Conservation (phyloP, 2,329 filamentous ascomycete genomes). For the Huntiella abstrusa region DNA sequence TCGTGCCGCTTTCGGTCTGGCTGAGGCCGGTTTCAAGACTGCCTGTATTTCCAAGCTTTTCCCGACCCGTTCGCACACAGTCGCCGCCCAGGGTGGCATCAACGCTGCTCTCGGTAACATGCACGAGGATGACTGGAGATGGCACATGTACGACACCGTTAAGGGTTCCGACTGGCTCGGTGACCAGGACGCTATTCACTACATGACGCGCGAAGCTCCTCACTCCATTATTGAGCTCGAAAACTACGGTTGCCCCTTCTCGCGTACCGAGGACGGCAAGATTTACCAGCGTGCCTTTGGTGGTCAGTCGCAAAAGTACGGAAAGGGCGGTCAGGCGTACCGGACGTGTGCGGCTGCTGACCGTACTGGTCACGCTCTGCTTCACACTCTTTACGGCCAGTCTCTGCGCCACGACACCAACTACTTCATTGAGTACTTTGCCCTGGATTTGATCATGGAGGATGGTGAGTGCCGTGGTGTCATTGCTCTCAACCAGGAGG, state of each 20-base stretch:
- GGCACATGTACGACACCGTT: constrained; percentile 99
- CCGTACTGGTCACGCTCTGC: constrained; percentile 87
- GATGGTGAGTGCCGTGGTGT: constrained; percentile 93
- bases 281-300: constrained; percentile 98
- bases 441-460: constrained; percentile 92
- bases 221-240: constrained; percentile 86
- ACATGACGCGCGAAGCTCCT: constrained; percentile 92
- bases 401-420: constrained; percentile 95
- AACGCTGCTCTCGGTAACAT: constrained; percentile 85
- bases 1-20: constrained; percentile 67
- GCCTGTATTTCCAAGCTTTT: constrained; percentile 78
- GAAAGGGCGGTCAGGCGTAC: constrained; percentile 96
- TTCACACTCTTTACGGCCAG: constrained; percentile 97
- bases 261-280: constrained; percentile 84
- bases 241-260: constrained; percentile 95
- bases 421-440: constrained; percentile 99
- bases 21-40: constrained; percentile 77
- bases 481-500: constrained; percentile 95
- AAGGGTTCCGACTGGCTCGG: constrained; percentile 96
- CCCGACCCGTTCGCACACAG: constrained; percentile 69
- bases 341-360: constrained; percentile 92
- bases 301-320: constrained; percentile 86
- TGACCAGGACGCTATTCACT: constrained; percentile 94
- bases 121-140: constrained; percentile 97
- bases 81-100: constrained; percentile 68